These are phyloP conservation scores for Obba rivulosa DNA, from an alignment of 768 basidiomycete genomes.

Conservation along the genomic window DNA sequence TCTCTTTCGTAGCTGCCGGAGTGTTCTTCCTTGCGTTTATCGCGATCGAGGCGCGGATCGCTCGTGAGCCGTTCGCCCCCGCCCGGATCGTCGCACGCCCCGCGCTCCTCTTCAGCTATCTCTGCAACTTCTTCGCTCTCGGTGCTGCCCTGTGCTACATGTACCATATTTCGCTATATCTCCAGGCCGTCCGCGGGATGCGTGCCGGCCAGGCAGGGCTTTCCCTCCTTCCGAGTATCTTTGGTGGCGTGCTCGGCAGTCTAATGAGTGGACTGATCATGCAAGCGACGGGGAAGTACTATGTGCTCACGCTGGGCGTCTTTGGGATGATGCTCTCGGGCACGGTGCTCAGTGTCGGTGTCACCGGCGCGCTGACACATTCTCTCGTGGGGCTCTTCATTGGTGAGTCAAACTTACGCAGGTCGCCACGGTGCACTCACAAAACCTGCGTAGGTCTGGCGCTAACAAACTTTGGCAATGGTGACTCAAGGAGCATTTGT, in stretches of 20 bases:
- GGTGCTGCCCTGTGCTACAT: constrained; percentile 39
- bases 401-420: constrained; percentile 27
- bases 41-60: constrained; percentile 42
- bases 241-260: constrained; percentile 44
- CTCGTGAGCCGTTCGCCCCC: constrained; percentile 58
- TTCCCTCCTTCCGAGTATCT: constrained; percentile 44
- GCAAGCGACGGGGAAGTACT: constrained; percentile 55
- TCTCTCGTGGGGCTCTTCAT: constrained; percentile 34
- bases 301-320: constrained; percentile 40
- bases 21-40: constrained; percentile 29
- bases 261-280: constrained; percentile 48
- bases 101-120: constrained; percentile 46
- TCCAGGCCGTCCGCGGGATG: constrained; percentile 50
- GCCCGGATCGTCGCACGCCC: constrained; percentile 45
- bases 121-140: constrained; percentile 55
- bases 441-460: constrained; percentile 11
- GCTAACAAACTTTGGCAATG: constrained; percentile 17
- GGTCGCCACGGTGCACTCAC: background rate
- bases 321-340: constrained; percentile 37
- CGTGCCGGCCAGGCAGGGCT: constrained; percentile 45
- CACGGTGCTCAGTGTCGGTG: constrained; percentile 30
- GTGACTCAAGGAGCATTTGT: constrained; percentile 1
- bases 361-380: constrained; percentile 33
- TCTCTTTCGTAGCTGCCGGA: constrained; percentile 9
- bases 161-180: constrained; percentile 51